Evolutionary conservation across 257 asterid genomes (phyloP), one percentile per base, ranked within the genome.

Genomic region (Rhazya stricta): DNA sequence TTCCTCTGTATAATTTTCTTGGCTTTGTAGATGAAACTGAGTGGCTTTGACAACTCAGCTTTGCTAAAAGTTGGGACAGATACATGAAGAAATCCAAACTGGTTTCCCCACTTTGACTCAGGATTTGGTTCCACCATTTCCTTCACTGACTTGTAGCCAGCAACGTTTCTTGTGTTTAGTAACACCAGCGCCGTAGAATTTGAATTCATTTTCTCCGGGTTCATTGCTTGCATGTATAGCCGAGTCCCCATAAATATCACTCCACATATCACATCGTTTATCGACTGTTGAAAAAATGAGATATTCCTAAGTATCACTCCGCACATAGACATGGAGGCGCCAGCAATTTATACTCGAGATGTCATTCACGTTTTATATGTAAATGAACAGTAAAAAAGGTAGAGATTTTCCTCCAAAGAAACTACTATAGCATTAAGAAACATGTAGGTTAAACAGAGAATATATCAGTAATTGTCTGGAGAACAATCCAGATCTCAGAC

Each of bases 251-350:
- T 6, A 71, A 88, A 88, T 11, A 93, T 11, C 0, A 83, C 88
- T 74, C 98, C 98, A 39, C 93, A 83, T 58, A 93, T 81, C 63
- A 93, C 97, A 19, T 90, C 98, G 23, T 93, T 93, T 78, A 93
- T 78, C 0, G 90, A 84, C 97, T 93, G 87, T 61, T 41, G 18
- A 43, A 13, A 32, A 73, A 68, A 5, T 23, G 7, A 21, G 51
- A 45, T 6, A 6, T 18, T 2, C n/a, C 7, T 34, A 15, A 60
- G 27, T 5, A 60, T 60, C n/a, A n/a, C n/a, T n/a, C n/a, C n/a
- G n/a, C n/a, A n/a, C n/a, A n/a, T n/a, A n/a, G n/a, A n/a, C n/a
- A n/a, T n/a, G n/a, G n/a, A n/a, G n/a, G n/a, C n/a, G n/a, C n/a
- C n/a, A n/a, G n/a, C n/a, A n/a, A n/a, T n/a, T n/a, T n/a, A n/a